Evolutionary conservation across 495 filamentous ascomycete species (phyloP).

Genomic region (Lindgomyces ingoldianus): DNA sequence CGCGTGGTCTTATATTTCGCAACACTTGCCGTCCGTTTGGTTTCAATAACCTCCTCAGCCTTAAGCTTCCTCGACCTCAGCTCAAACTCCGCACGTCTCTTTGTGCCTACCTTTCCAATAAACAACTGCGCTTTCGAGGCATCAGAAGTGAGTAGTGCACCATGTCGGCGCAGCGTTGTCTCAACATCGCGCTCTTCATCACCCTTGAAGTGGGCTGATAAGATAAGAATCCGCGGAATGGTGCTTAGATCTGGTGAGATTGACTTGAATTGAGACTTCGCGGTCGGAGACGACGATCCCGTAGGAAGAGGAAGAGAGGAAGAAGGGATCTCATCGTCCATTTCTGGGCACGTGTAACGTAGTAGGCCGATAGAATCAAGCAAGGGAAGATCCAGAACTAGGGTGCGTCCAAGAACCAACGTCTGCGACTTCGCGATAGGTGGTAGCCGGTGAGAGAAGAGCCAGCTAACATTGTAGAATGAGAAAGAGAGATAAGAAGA

Average conservation of each 20-base stretch:
- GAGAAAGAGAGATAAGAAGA: too few species aligned
- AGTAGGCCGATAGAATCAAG: constrained; percentile 15
- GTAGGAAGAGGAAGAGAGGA: constrained; percentile 23
- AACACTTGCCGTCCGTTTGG: too few species aligned
- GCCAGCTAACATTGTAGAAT: constrained; percentile 16
- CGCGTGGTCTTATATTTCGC: too few species aligned
- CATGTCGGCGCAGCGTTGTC: constrained; percentile 56
- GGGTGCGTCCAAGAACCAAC: constrained; percentile 24
- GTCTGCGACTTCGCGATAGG: constrained; percentile 1
- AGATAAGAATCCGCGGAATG: constrained; percentile 73
- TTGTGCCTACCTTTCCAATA: constrained; percentile 68
- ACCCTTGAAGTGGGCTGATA: constrained; percentile 66
- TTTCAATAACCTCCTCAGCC: constrained; percentile 55
- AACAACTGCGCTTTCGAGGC: constrained; percentile 70
- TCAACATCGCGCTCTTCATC: constrained; percentile 64
- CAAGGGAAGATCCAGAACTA: constrained; percentile 18
- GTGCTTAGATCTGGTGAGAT: constrained; percentile 39
- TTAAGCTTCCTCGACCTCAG: constrained; percentile 64
- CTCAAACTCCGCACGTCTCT: constrained; percentile 74
- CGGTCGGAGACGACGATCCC: neutral
- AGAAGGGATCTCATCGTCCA: constrained; percentile 28
- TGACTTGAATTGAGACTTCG: neutral
- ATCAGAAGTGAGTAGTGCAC: constrained; percentile 68
- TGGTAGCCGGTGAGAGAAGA: neutral
- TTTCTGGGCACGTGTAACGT: constrained; percentile 12